These are phyloP conservation scores for Penicillium flavigenum DNA, from an alignment of 495 filamentous ascomycete species.

Conservation along the genomic window DNA sequence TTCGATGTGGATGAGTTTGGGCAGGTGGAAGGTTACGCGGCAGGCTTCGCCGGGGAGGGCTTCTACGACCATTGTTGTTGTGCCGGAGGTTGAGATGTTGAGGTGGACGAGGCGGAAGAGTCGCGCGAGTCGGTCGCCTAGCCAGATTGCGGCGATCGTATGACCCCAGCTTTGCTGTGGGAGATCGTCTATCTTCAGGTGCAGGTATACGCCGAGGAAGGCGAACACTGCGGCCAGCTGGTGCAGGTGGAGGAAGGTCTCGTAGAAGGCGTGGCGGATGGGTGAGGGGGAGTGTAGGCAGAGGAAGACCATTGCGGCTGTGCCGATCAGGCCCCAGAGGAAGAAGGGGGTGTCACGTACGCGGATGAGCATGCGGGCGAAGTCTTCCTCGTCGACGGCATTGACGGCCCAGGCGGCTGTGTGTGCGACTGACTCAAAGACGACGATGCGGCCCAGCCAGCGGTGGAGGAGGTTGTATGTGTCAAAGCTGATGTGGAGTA, in stretches of 20 bases:
- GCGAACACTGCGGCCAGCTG: constrained; percentile 64
- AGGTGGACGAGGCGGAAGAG: constrained; percentile 56
- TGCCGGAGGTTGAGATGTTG: constrained; percentile 49
- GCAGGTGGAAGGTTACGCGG: constrained; percentile 67
- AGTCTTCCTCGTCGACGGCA: constrained; percentile 38
- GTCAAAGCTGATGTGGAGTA: constrained; percentile 89
- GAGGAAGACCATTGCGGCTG: constrained; percentile 61
- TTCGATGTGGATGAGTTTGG: constrained; percentile 70
- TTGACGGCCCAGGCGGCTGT: constrained; percentile 66
- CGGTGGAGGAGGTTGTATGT: constrained; percentile 94
- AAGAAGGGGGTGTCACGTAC: constrained; percentile 62
- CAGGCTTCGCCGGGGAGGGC: constrained; percentile 57
- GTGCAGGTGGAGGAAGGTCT: constrained; percentile 78
- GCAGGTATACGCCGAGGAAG: constrained; percentile 67
- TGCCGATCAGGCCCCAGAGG: constrained; percentile 49
- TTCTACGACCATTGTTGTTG: constrained; percentile 46
- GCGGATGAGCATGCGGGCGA: constrained; percentile 57
- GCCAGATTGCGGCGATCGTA: constrained; percentile 62
- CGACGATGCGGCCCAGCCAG: constrained; percentile 89
- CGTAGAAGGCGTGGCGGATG: constrained; percentile 86
- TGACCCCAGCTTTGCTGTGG: constrained; percentile 62
- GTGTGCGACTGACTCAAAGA: constrained; percentile 74
- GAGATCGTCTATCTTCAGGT: constrained; percentile 61
- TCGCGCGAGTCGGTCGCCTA: constrained; percentile 59
- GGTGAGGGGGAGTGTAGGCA: constrained; percentile 70